These are phyloP conservation scores for Chaetoscypha palmicola DNA, from an alignment of 2,329 filamentous ascomycete genomes.

Conservation along the genomic window DNA sequence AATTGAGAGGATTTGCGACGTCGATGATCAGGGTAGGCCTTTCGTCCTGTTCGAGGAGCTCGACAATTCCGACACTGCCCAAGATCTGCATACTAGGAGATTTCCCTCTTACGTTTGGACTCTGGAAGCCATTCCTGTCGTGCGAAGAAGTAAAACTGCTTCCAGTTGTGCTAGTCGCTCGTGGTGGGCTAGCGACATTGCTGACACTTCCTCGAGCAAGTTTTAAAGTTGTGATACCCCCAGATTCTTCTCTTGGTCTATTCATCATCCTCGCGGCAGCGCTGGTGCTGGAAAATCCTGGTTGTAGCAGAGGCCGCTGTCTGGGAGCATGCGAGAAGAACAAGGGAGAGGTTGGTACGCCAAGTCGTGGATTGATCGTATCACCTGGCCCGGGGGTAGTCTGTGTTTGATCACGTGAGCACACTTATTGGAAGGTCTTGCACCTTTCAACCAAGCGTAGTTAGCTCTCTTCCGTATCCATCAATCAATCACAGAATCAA, in stretches of 20 bases:
- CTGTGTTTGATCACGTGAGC: too few relatives aligned
- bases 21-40: constrained; percentile 73
- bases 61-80: constrained; percentile 58
- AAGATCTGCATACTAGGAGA: constrained; percentile 48
- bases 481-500: too few relatives aligned
- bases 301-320: constrained; percentile 38
- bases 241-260: constrained; percentile 19
- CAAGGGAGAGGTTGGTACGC: constrained; percentile 39
- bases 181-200: constrained; percentile 40
- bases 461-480: too few relatives aligned
- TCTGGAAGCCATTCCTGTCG: constrained; percentile 42
- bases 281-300: constrained; percentile 20
- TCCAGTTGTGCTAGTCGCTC: constrained; percentile 43
- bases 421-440: too few relatives aligned
- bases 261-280: constrained; percentile 21
- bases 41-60: constrained; percentile 69
- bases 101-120: constrained; percentile 43
- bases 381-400: too few relatives aligned
- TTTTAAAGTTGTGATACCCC: constrained; percentile 45
- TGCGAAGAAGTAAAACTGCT: constrained; percentile 46
- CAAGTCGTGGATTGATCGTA: constrained; percentile 8
- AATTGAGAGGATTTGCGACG: constrained; percentile 50
- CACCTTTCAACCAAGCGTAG: too few relatives aligned
- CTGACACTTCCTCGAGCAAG: constrained; percentile 47
- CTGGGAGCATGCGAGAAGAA: constrained; percentile 44